Evolutionary conservation across 805 yeast species (phyloP).

Genomic region (Kuraishia hungarica): DNA sequence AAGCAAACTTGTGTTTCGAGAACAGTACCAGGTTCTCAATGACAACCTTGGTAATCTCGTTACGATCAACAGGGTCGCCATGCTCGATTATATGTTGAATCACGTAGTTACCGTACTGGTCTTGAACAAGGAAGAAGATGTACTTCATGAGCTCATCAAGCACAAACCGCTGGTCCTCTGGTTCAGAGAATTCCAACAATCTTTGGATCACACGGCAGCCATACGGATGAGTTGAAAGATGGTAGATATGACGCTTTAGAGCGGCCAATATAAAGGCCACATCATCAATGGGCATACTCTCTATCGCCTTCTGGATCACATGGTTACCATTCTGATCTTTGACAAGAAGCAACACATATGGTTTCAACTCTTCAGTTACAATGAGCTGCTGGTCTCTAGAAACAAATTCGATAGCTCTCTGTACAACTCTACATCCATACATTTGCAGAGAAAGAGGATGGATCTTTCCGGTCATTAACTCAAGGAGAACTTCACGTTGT

Average conservation of each 20-base stretch:
- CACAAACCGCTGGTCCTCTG: constrained; percentile 56
- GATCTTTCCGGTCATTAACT: constrained; percentile 66
- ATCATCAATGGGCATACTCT: constrained; percentile 63
- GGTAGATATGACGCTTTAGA: constrained; percentile 65
- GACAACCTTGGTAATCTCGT: constrained; percentile 55
- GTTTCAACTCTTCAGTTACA: constrained; percentile 61
- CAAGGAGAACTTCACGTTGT: constrained; percentile 63
- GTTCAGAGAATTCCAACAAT: constrained; percentile 68
- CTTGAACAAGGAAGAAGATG: constrained; percentile 74
- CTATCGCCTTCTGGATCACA: constrained; percentile 93
- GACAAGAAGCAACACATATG: constrained; percentile 54
- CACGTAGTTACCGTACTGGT: constrained; percentile 96
- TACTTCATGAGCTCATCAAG: constrained; percentile 65
- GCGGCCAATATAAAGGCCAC: constrained; percentile 69
- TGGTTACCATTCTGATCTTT: constrained; percentile 98
- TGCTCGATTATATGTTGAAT: constrained; percentile 90
- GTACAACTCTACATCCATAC: constrained; percentile 98
- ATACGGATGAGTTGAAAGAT: constrained; percentile 88
- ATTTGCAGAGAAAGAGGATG: constrained; percentile 77
- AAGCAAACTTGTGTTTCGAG: constrained; percentile 95
- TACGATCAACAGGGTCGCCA: constrained; percentile 56
- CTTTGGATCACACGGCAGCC: constrained; percentile 97
- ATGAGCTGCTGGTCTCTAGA: constrained; percentile 53
- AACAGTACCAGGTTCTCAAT: constrained; percentile 54
- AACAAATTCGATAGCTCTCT: constrained; percentile 78